Base-by-base conservation (phyloP, 805 yeast species). In the Saturnispora halmiae region DNA sequence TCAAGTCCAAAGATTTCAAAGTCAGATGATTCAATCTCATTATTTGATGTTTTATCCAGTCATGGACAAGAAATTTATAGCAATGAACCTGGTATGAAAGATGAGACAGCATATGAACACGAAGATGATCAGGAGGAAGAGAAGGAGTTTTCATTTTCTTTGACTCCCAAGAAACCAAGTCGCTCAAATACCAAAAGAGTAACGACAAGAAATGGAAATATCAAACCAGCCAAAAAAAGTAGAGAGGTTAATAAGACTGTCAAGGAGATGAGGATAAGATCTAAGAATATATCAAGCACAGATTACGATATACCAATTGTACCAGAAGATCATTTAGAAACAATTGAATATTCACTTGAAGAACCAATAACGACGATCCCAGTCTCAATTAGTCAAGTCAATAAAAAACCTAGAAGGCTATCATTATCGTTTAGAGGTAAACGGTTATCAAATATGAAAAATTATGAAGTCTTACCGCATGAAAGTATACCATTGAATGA, bases 401-500 rank as follows among this genome's bases (percentile, higher is more conserved):
- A 34, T 18, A 15, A 31, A 40, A 21, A 33, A 22, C 34, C 40
- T 8, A 43, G 82, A 48, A 54, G 81, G 39, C 53, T 74, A 1
- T 75, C 82, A 1, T 59, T 77, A 47, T 55, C 69, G 30, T 70
- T 72, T 40, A 63, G 92, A 26, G 92, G 92, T 6, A 79, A 79
- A 51, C 59, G 92, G 22, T 73, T 78, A 2, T 81, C 83, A 52
- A 78, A 87, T 0, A 72, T 82, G 6, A 80, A 79, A 51, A 90
- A 88, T 2, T 75, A 75, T 49, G 66, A 65, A 2, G 83, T 79
- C 0, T 70, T 69, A 24, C 88, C 88, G 2, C 88, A 82, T 54
- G 64, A 68, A 1, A 77, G 75, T 34, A 73, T 82, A 1, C 68
- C 75, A 0, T 62, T 66, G 1, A 50, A 60, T 8, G 77, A 76